Base-by-base conservation (phyloP, 179 eudicot genomes). In the Beta corolliflora region DNA sequence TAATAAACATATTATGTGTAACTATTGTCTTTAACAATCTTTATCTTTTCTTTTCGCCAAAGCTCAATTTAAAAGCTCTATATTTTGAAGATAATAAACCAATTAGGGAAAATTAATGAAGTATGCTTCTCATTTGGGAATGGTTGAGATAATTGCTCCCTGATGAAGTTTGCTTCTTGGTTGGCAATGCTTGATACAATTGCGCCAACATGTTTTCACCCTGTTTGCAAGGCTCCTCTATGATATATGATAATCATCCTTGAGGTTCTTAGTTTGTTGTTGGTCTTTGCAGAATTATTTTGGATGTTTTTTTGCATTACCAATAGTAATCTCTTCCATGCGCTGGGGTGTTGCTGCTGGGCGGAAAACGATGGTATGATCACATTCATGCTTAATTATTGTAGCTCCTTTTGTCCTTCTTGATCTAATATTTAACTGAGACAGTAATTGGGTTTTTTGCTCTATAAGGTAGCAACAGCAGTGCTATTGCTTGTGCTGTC, bases 401-500 rank as follows among this genome's bases (percentile, higher is more conserved):
- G 68, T 75, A 31, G 19, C 10, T 29, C 15, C 68, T 15, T 23
- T 48, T 36, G 12, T 25, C 16, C 60, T 4, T 41, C n/a, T 14
- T 7, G 52, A 55, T 75, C 12, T 54, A 14, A 23, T 16, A 3
- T 70, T 60, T 29, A 14, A 9, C 74, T 56, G 19, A 36, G 58
- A 78, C 7, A 23, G 12, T 31, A 52, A 7, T 31, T 74, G 60
- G n/a, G 58, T 55, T 64, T 25, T 31, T 9, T 65, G n/a, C 54
- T 56, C 59, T 55, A 3, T 45, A 80, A 94, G 98, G 98, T 96
- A 79, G 99, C 99, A 36, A 96, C 98, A 41, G 82, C 88, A 79
- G 89, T 89, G 69, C 88, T 96, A 45, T 87, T 96, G 86, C 84
- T 96, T 68, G 96, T 92, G 79, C 85, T 96, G 79, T 90, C 97